These are phyloP conservation scores for Marchantia paleacea DNA, from an alignment of 225 moss, liverwort and hornwort genomes.

Conservation along the genomic window DNA sequence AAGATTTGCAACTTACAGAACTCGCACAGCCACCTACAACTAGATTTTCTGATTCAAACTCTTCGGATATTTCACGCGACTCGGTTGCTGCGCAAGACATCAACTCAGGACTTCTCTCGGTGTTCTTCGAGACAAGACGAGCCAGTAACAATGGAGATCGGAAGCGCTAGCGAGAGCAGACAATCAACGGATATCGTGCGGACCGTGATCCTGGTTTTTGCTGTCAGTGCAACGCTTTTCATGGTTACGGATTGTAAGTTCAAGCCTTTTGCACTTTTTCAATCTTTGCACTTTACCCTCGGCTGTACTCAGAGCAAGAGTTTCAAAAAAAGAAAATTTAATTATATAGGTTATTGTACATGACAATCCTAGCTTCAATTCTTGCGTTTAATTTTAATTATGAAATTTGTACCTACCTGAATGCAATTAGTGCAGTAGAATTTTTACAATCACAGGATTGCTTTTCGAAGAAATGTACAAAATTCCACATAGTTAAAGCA, in stretches of 20 bases:
- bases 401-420: not conserved
- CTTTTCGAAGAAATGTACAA: no score
- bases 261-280: not conserved
- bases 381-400: not conserved
- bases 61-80: not conserved
- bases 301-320: not conserved
- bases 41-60: not conserved
- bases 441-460: no score
- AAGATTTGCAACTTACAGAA: not conserved
- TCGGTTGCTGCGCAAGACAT: not conserved
- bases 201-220: not conserved
- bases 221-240: slow-evolving; percentile 1
- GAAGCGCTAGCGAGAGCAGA: not conserved
- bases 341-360: not conserved
- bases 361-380: not conserved
- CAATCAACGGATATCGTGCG: not conserved
- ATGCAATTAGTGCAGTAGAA: no score
- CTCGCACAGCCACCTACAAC: not conserved
- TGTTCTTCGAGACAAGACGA: not conserved
- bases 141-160: not conserved
- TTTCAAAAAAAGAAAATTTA: no score
- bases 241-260: not conserved
- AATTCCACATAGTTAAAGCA: no score
- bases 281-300: not conserved
- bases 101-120: not conserved